A percentile compares a stretch with the other conserved stretches of the same genome.
Evolutionary conservation across 768 basidiomycete genomes (phyloP).

Genomic region (Lactarius hatsudake): DNA sequence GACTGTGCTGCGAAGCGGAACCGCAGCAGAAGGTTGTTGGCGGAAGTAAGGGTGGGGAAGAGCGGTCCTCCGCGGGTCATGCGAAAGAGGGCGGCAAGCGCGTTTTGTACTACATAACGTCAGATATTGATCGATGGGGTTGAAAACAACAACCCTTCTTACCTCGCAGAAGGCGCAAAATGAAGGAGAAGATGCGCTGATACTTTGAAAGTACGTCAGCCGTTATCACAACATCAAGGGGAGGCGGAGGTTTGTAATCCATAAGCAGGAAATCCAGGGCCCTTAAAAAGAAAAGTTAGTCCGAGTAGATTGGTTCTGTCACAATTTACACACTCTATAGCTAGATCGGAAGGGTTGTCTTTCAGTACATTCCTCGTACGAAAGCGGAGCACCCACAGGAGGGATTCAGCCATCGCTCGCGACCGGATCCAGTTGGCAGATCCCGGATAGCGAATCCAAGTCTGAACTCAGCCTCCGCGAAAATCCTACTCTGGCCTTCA

Average conservation of each 20-base stretch:
- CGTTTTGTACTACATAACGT: slow-evolving; percentile 56
- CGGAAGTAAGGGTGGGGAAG: slow-evolving; percentile 56
- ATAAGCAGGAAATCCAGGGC: slow-evolving; percentile 89
- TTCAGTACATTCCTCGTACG: background rate
- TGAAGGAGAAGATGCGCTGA: slow-evolving; percentile 76
- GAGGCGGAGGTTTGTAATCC: slow-evolving; percentile 84
- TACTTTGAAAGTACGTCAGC: slow-evolving; percentile 76
- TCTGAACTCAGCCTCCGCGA: slow-evolving; percentile 68
- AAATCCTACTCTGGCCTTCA: slow-evolving; percentile 27
- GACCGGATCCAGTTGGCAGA: slow-evolving; percentile 57
- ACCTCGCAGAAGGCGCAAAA: slow-evolving; percentile 80
- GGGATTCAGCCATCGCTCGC: slow-evolving; percentile 80
- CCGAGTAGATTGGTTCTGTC: background rate
- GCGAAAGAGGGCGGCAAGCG: slow-evolving; percentile 61
- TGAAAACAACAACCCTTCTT: slow-evolving; percentile 23
- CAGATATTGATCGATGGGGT: background rate
- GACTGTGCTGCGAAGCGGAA: slow-evolving; percentile 73
- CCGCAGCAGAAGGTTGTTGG: slow-evolving; percentile 55
- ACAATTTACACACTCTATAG: slow-evolving; percentile 36
- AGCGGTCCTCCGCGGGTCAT: slow-evolving; percentile 52
- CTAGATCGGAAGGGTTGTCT: slow-evolving; percentile 24
- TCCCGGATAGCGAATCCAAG: slow-evolving; percentile 85
- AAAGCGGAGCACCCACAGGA: slow-evolving; percentile 52
- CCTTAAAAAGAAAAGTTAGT: slow-evolving; percentile 38
- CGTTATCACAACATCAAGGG: slow-evolving; percentile 71